phyloP scores from a whole-genome alignment of 1,284 basidiomycete genomes.

The Athelia sp. region DNA sequence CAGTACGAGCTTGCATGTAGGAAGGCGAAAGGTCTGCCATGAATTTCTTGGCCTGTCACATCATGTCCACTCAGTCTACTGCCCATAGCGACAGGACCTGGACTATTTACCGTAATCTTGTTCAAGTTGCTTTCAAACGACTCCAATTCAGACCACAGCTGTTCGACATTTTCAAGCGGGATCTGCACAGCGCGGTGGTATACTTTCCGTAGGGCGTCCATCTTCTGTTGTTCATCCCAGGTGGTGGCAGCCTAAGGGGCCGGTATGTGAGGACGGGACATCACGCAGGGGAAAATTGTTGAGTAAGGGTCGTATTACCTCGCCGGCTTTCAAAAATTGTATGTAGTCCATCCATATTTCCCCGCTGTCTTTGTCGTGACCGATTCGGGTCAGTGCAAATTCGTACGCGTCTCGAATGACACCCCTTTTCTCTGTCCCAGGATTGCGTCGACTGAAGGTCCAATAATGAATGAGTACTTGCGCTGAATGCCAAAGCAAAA shows the following conservation, averaged over 20 bases:
- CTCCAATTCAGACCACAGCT: constrained; percentile 94
- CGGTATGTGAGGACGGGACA: constrained; percentile 5
- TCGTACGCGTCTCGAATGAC: constrained; percentile 89
- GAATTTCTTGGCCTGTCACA: constrained; percentile 85
- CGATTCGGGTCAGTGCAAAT: constrained; percentile 87
- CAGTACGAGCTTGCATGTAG: constrained; percentile 92
- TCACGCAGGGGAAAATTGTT: constrained; percentile 6
- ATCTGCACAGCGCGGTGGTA: constrained; percentile 94
- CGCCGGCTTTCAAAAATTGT: constrained; percentile 77
- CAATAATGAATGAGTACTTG: constrained; percentile 6
- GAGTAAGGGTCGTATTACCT: constrained; percentile 39
- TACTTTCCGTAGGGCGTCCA: constrained; percentile 87
- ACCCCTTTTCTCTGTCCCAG: constrained; percentile 57
- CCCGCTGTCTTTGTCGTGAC: constrained; percentile 76
- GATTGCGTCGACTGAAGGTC: constrained; percentile 54
- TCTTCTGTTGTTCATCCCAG: constrained; percentile 96
- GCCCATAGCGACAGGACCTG: background rate
- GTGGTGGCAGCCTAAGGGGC: constrained; percentile 58
- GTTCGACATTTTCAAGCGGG: constrained; percentile 90
- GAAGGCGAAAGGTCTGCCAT: constrained; percentile 79
- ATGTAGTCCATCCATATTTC: constrained; percentile 81
- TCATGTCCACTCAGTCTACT: constrained; percentile 8
- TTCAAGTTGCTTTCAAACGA: constrained; percentile 90
- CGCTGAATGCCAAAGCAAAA: constrained; percentile 1
- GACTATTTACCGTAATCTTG: constrained; percentile 67